Percentiles rank a stretch among this genome's conserved stretches.
phyloP scores from a whole-genome alignment of 2,329 filamentous ascomycete genomes.

The Xylariales sp. region DNA sequence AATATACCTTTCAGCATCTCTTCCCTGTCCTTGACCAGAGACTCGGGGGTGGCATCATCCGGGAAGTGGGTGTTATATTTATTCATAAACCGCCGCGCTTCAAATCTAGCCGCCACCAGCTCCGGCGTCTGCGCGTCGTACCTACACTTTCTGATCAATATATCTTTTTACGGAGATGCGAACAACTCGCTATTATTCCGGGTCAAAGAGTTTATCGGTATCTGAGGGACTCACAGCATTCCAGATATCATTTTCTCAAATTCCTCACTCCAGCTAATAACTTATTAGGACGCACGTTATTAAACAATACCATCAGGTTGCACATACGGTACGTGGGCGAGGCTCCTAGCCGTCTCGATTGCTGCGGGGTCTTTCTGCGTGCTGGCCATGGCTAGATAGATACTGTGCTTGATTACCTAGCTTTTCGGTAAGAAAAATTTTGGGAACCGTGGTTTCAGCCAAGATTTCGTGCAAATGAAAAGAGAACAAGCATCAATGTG shows the following conservation, averaged over 20 bases:
- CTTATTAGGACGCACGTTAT: too few relatives aligned
- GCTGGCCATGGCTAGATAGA: slow-evolving; percentile 27
- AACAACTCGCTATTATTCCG: neutral
- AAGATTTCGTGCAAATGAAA: neutral
- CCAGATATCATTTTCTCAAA: slow-evolving; percentile 75
- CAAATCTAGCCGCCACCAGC: slow-evolving; percentile 63
- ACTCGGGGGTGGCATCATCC: slow-evolving; percentile 58
- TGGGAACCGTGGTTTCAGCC: neutral
- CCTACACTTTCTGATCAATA: slow-evolving; percentile 46
- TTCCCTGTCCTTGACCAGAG: slow-evolving; percentile 53
- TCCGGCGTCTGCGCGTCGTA: slow-evolving; percentile 63
- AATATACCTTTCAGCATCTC: slow-evolving; percentile 62
- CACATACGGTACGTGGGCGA: slow-evolving; percentile 27
- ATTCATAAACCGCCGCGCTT: slow-evolving; percentile 65
- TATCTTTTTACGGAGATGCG: neutral
- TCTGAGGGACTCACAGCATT: slow-evolving; percentile 61
- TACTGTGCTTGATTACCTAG: neutral
- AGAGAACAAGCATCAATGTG: too few relatives aligned
- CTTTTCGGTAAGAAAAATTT: too few relatives aligned
- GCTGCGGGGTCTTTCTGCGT: slow-evolving; percentile 33
- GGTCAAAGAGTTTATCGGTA: neutral
- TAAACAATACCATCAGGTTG: too few relatives aligned
- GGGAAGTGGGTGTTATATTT: slow-evolving; percentile 70
- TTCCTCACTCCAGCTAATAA: slow-evolving; percentile 55
- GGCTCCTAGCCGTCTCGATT: slow-evolving; percentile 29